A percentile compares a stretch with the other conserved stretches of the same genome.
These are phyloP conservation scores for Podaxis sp. DNA, from an alignment of 768 basidiomycete genomes.

Conservation along the genomic window DNA sequence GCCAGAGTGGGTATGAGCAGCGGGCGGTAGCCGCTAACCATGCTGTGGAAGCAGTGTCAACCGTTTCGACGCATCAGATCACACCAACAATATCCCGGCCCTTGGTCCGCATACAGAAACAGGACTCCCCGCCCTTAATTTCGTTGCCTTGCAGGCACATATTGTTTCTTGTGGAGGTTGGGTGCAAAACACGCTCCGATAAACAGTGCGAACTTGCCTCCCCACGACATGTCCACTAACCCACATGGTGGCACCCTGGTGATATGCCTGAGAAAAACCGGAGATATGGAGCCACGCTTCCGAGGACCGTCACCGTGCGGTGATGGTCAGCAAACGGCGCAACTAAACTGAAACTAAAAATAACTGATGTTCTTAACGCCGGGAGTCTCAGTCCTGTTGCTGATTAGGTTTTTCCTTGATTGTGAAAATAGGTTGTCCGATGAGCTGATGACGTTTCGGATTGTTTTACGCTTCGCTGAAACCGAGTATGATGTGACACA, in stretches of 20 bases:
- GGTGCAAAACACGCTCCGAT: background rate
- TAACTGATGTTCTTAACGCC: background rate
- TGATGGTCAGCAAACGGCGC: background rate
- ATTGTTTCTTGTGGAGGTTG: too few species aligned
- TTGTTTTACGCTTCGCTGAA: too few species aligned
- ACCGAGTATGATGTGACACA: too few species aligned
- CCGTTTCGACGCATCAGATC: background rate
- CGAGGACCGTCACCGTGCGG: background rate
- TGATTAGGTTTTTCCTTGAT: too few species aligned
- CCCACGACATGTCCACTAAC: background rate
- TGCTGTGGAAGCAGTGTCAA: constrained; percentile 11
- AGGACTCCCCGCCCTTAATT: background rate
- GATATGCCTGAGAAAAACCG: background rate
- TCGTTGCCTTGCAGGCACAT: background rate
- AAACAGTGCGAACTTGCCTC: background rate
- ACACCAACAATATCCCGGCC: background rate
- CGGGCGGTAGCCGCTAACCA: background rate
- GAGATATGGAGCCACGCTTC: background rate
- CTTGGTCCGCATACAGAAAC: background rate
- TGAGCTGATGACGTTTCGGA: too few species aligned
- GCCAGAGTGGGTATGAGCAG: background rate
- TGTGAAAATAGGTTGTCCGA: too few species aligned
- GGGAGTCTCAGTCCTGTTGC: too few species aligned
- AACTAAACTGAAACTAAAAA: background rate
- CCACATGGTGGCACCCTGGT: background rate